Percentiles rank a stretch among this genome's conserved stretches.
These are phyloP conservation scores for Phaeosphaeriaceae sp. DNA, from an alignment of 2,329 filamentous ascomycete species.

Conservation along the genomic window DNA sequence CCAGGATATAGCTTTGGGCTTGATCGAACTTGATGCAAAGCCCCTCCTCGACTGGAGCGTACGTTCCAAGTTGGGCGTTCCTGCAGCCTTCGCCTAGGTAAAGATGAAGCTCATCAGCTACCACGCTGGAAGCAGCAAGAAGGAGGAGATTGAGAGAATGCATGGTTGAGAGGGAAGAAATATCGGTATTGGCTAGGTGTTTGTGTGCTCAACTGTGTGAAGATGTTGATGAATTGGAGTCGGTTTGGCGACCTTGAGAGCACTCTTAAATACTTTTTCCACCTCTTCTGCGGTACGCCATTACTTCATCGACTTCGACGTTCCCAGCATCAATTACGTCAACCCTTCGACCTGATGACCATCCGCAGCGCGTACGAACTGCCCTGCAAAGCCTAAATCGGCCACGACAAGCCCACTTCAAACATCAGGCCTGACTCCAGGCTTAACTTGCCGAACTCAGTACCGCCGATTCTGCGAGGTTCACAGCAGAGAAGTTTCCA, in stretches of 20 bases:
- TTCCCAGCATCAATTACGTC: background rate
- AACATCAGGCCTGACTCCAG: background rate
- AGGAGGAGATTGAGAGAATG: background rate
- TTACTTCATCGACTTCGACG: background rate
- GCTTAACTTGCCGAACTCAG: background rate
- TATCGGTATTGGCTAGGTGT: background rate
- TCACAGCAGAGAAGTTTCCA: background rate
- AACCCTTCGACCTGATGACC: background rate
- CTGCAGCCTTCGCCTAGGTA: background rate
- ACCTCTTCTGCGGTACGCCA: background rate
- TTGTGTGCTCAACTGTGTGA: background rate
- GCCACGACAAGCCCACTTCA: background rate
- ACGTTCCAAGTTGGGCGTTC: background rate
- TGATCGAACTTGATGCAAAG: background rate
- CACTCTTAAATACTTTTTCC: background rate
- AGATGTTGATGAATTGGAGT: background rate
- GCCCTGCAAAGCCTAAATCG: background rate
- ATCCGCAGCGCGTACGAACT: background rate
- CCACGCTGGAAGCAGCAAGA: background rate
- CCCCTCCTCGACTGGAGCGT: background rate
- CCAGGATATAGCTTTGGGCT: background rate
- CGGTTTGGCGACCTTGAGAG: background rate
- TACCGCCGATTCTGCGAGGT: background rate
- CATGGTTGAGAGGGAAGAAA: background rate
- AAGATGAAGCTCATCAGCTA: background rate